Conservation (phyloP, 345 rosid species). For the Geranium rotundifolium region DNA sequence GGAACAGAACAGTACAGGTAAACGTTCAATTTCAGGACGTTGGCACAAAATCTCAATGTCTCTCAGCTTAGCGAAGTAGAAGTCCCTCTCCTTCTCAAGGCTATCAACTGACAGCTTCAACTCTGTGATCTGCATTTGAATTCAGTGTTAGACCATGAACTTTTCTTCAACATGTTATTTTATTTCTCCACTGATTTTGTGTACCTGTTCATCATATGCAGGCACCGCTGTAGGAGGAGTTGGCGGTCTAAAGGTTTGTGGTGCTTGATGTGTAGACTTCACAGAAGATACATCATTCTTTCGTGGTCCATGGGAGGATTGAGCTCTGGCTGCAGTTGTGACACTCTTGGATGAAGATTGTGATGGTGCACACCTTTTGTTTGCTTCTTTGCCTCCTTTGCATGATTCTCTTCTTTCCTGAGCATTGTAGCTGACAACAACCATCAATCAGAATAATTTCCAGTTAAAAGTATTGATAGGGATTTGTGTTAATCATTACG, state of each 20-base stretch:
- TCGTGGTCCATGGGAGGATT: conserved; percentile 47
- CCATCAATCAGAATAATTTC: not conserved
- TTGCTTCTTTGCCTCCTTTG: conserved; percentile 84
- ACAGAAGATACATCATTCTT: conserved; percentile 39
- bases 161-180: not conserved
- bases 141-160: conserved; percentile 6
- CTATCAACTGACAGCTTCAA: conserved; percentile 86
- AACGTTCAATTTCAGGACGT: conserved; percentile 45
- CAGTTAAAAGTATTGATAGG: not conserved
- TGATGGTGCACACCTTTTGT: conserved; percentile 50
- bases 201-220: conserved; percentile 79
- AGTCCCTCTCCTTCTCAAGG: conserved; percentile 95
- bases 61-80: conserved; percentile 76
- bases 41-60: conserved; percentile 89
- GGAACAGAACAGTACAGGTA: conserved; percentile 34
- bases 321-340: conserved; percentile 45
- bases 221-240: conserved; percentile 26
- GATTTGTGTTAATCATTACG: too few relatives aligned
- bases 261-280: conserved; percentile 29
- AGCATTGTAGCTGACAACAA: conserved; percentile 54
- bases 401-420: conserved; percentile 79
- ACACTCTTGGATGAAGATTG: conserved; percentile 50
- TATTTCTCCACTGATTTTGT: not conserved
- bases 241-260: conserved; percentile 34
- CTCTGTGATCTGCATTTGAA: conserved; percentile 59